Evolutionary conservation across 441 rosid genomes (phyloP), one percentile per base, ranked within the genome.

Genomic region (Cnidoscolus chayamansa): DNA sequence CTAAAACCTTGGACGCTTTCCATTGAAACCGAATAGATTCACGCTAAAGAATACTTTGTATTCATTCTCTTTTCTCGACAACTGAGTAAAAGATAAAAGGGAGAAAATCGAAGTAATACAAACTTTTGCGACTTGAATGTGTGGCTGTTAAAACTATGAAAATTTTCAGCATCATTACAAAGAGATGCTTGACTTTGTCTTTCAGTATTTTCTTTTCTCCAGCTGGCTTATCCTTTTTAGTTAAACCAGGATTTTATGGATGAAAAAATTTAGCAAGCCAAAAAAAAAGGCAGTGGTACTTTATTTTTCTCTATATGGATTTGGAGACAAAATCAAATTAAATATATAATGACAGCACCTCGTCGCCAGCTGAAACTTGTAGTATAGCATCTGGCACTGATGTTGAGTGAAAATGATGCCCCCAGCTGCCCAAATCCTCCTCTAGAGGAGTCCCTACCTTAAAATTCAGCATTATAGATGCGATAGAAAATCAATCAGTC

Each of bases 341-440:
- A 67, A 63, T 40, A 67, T 10, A 32, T 63, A 61, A 57, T 43
- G 67, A 5, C 0, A 40, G 55, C 59, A 92, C 98, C 99, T 93
- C 97, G 35, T 84, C 90, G 54, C 99, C 98, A 60, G 97, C 96
- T 64, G 99, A 88, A 81, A 90, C 93, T 83, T 90, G 98, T 68
- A 95, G 86, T 68, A 90, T 78, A 66, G 82, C 65, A 80, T 95
- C 99, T 47, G 99, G 98, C 60, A 95, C 95, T 20, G 98, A 81
- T 0, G 80, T 80, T 40, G 96, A 76, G 67, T 79, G 75, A 77
- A 82, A 88, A 77, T 95, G 98, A 86, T 95, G 99, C 35, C 95
- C 97, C 99, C 99, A 95, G 80, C 87, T 87, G 62, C 83, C 81
- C 74, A 95, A 80, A 83, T 95, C 96, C 84, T 95, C 98, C 82